Evolutionary conservation across 2,329 filamentous ascomycete genomes (phyloP), one percentile per base, ranked within the genome.

Genomic region (Cadophora sp.): DNA sequence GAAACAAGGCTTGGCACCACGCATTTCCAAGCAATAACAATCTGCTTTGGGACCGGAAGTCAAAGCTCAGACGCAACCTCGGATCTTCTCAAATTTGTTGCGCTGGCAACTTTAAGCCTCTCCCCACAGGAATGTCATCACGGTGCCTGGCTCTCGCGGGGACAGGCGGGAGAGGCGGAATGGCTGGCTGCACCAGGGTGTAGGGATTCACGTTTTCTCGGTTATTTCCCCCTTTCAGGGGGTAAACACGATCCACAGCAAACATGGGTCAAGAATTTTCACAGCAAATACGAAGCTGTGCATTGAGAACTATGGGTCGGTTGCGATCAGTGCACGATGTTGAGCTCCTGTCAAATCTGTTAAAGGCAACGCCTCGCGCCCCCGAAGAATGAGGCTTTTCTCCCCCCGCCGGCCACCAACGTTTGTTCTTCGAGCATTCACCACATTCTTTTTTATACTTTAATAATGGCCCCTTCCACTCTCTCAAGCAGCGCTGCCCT

Each of bases 341-440:
- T 58, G 13, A 22, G 27, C 22, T 51, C 27, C 27, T 30, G 53
- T 41, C 33, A 13, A 30, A 14, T 58, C 43, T 11, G 33, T 58
- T 58, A 24, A 41, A 56, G 43, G 53, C 6, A 58, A 39, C 33
- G 53, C 53, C 30, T 22, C 20, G 53, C 30, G 33, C 30, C 33
- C n/a, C 36, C 53, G 9, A 39, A 39, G n/a, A 39, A 22, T 41
- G 36, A 41, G 53, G 33, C 20, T 58, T n/a, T 41, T 20, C 53
- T 43, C 39, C 22, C 50, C 36, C 33, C n/a, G 20, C 36, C 53
- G 22, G 33, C 53, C 30, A 33, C 53, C 53, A 58, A 58, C 53
- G 53, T 58, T 41, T 58, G 53, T 58, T 58, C 53, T 41, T 22
- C 13, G 53, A 41, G 36, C 53, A 58, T 41, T 58, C 53, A 58